These are phyloP conservation scores for Podila clonocystis DNA, from an alignment of 192 early-diverging fungal species.

Conservation along the genomic window DNA sequence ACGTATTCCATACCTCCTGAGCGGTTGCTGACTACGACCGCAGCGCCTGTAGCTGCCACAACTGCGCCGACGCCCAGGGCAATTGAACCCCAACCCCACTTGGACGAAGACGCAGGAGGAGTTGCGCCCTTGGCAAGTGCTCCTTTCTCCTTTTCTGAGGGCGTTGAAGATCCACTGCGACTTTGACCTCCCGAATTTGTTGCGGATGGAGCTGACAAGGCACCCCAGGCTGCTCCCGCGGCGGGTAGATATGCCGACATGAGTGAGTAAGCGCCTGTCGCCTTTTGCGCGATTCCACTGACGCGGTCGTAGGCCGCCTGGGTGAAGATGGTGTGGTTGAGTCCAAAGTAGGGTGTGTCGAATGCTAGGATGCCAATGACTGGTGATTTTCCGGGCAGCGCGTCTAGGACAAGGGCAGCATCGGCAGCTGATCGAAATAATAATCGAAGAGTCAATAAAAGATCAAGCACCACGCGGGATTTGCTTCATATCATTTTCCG, in stretches of 20 bases:
- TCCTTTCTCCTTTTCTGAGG: slow-evolving; percentile 12
- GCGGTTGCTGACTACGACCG: slow-evolving; percentile 42
- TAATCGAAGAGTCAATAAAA: neutral
- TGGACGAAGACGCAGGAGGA: slow-evolving; percentile 10
- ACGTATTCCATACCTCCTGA: slow-evolving; percentile 48
- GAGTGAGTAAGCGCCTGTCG: slow-evolving; percentile 21
- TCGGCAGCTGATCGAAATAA: slow-evolving; percentile 55
- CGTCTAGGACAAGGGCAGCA: slow-evolving; percentile 48
- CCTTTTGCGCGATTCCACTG: slow-evolving; percentile 45
- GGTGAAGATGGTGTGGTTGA: slow-evolving; percentile 54
- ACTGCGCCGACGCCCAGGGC: slow-evolving; percentile 52
- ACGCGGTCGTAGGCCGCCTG: slow-evolving; percentile 47
- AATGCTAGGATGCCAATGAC: slow-evolving; percentile 63
- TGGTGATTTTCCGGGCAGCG: slow-evolving; percentile 7
- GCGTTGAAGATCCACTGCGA: slow-evolving; percentile 2
- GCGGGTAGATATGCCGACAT: slow-evolving; percentile 19
- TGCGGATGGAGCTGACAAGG: neutral
- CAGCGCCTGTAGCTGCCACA: slow-evolving; percentile 52
- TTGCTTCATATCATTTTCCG: neutral
- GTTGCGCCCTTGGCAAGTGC: slow-evolving; percentile 1
- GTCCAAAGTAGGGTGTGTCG: slow-evolving; percentile 65
- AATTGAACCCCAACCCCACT: slow-evolving; percentile 57
- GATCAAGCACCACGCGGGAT: neutral
- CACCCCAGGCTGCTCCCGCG: slow-evolving; percentile 10
- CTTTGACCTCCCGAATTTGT: neutral